Base-by-base conservation (phyloP, 768 basidiomycete species). In the Mycena filopes region DNA sequence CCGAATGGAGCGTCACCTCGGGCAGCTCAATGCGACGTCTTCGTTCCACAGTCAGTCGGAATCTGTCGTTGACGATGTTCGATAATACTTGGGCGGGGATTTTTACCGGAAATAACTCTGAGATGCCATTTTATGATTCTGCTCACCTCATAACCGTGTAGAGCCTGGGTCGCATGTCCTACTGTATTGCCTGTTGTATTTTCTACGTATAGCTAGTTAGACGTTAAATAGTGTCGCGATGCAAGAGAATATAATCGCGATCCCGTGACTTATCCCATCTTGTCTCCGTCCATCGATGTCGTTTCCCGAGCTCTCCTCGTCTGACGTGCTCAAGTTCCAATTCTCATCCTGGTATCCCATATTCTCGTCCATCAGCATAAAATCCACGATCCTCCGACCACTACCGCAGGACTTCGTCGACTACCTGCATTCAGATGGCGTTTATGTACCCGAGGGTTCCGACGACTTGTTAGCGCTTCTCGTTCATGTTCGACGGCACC, bases 301-400 rank as follows among this genome's bases (percentile, higher is more conserved):
- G 68, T 93, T 92, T 73, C 93, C 92, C 20, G 41, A 70, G 2
- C 77, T 84, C 33, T 82, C 84, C 3, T 75, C 78, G 18, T 73
- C 80, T 6, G 86, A 89, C 71, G 80, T 94, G 58, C 81, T 91
- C 15, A 80, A 86, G 4, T 95, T 93, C 73, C 93, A 94, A 60
- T 92, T 93, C 70, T 95, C 94, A 1, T 86, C 87, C 3, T 96
- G 95, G 95, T 94, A 94, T 72, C 87, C 93, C 7, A 73, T 69
- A 10, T 95, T 93, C 74, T 79, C 87, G 12, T 76, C 79, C 10
- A 71, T 87, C 28, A 89, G 86, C 54, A 88, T 93, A 69, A 91
- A 87, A 75, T 92, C 91, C 10, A 94, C 86, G 11, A 79, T 94
- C 55, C 86, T 96, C 67, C 86, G 83, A 23, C 92, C 93, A 0